Conservation (phyloP, 164 flowering plant species). For the Piper betle region DNA sequence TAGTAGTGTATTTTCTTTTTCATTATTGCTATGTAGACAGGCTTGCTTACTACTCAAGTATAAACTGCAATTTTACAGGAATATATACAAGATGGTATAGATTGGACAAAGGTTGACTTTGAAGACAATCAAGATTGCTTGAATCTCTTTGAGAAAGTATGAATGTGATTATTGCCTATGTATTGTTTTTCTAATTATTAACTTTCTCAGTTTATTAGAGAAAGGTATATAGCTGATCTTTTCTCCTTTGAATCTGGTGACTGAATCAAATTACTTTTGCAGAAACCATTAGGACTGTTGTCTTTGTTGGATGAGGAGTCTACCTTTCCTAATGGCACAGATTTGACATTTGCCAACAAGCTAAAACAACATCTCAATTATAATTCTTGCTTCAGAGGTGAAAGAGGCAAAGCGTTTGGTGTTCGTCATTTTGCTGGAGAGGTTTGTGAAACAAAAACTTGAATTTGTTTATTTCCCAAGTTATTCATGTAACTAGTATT, state of each 20-base stretch:
- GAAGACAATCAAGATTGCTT: slow-evolving; percentile 97
- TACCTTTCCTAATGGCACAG: slow-evolving; percentile 97
- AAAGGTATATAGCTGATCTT: background rate
- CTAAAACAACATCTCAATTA: slow-evolving; percentile 84
- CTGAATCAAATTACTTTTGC: slow-evolving; percentile 14
- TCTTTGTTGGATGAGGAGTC: slow-evolving; percentile 96
- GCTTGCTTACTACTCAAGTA: background rate
- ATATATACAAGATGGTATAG: slow-evolving; percentile 95
- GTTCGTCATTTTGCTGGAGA: slow-evolving; percentile 93
- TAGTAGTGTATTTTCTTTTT: background rate
- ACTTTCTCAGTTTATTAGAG: background rate
- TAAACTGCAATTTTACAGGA: slow-evolving; percentile 34
- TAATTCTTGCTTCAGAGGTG: slow-evolving; percentile 74
- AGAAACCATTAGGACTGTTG: slow-evolving; percentile 88
- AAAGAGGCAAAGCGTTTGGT: slow-evolving; percentile 63
- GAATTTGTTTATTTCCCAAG: background rate
- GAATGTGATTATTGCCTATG: background rate
- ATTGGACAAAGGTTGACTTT: slow-evolving; percentile 94
- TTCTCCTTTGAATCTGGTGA: background rate
- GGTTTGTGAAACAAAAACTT: slow-evolving; percentile 26
- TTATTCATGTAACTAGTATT: no score
- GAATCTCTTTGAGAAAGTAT: slow-evolving; percentile 93
- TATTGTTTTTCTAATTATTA: background rate
- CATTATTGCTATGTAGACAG: background rate
- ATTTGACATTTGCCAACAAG: slow-evolving; percentile 86